Evolutionary conservation across 768 basidiomycete genomes (phyloP), one percentile per base, ranked within the genome.

Genomic region (Russula emetica): DNA sequence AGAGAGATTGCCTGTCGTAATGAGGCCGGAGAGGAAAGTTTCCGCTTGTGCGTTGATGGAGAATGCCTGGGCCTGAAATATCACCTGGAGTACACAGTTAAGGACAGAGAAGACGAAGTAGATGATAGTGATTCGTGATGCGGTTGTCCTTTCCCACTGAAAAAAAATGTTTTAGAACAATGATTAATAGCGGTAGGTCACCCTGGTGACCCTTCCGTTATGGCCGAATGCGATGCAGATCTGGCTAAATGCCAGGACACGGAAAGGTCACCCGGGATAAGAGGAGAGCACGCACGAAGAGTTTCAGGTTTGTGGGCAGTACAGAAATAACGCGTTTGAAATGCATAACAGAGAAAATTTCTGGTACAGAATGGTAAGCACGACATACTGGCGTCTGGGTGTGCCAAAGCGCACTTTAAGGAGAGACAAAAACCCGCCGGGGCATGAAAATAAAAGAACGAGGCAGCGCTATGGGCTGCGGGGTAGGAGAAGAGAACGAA

Each of bases 131-230:
- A 87, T 77, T 42, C 79, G 80, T 54, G 88, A 87, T 70, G 85
- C 83, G 24, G 87, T 85, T 69, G 90, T 76, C 61, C 87, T 82
- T 61, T 83, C 78, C 85, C 86, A 87, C 88, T 90, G 70, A 49
- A 26, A 36, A 54, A n/a, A 45, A 28, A 16, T 1, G 24, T 16
- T 18, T 64, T 34, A 57, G 55, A 42, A 50, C 26, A 28, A 24
- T 20, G 38, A 8, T 7, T 10, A 32, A 8, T 9, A 45, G 2
- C 14, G 18, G n/a, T 28, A 22, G 26, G 51, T n/a, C n/a, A n/a
- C n/a, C n/a, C n/a, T n/a, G n/a, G 34, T 32, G 51, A 51, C 44
- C 51, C 32, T 58, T 51, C 47, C 54, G 28, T 47, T 22, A 8
- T 11, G 45, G 26, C 36, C 7, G 7, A 34, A 53, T 32, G 18